These are phyloP conservation scores for Komagataella populi DNA, from an alignment of 805 yeast genomes.

Conservation along the genomic window DNA sequence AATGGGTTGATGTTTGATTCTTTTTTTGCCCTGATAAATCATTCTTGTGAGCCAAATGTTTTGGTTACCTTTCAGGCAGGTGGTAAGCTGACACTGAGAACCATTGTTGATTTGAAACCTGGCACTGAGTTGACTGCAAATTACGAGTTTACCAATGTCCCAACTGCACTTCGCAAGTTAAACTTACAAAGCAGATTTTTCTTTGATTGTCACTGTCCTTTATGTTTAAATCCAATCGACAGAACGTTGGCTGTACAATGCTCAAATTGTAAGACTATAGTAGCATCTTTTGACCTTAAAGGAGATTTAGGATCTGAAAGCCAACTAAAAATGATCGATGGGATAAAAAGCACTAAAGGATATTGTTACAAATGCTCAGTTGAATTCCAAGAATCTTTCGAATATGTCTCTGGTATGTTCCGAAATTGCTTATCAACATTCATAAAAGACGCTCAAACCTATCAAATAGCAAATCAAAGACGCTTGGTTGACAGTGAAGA, in stretches of 20 bases:
- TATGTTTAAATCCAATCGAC: constrained; percentile 15
- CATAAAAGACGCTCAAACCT: not conserved
- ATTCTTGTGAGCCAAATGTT: constrained; percentile 25
- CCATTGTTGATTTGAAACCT: constrained; percentile 8
- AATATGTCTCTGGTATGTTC: not conserved
- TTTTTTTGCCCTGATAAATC: constrained; percentile 22
- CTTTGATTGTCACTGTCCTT: constrained; percentile 20
- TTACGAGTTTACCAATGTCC: constrained; percentile 15
- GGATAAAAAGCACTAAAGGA: not conserved
- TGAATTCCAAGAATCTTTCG: not conserved
- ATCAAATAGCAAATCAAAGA: not conserved
- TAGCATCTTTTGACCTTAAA: constrained; percentile 7
- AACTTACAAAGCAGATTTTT: constrained; percentile 16
- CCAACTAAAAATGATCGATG: not conserved
- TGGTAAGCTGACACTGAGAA: constrained; percentile 8
- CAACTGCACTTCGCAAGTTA: constrained; percentile 14
- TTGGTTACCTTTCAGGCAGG: constrained; percentile 10
- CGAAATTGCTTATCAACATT: not conserved
- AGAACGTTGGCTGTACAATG: constrained; percentile 15
- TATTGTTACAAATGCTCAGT: not conserved
- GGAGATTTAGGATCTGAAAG: not conserved
- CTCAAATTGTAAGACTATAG: constrained; percentile 8
- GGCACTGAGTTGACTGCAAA: constrained; percentile 18
- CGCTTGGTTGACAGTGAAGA: not conserved
- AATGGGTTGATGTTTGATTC: constrained; percentile 24